A percentile compares a stretch with the other conserved stretches of the same genome.
Evolutionary conservation across 257 asterid species (phyloP).

Genomic region (Capsicum chinense): DNA sequence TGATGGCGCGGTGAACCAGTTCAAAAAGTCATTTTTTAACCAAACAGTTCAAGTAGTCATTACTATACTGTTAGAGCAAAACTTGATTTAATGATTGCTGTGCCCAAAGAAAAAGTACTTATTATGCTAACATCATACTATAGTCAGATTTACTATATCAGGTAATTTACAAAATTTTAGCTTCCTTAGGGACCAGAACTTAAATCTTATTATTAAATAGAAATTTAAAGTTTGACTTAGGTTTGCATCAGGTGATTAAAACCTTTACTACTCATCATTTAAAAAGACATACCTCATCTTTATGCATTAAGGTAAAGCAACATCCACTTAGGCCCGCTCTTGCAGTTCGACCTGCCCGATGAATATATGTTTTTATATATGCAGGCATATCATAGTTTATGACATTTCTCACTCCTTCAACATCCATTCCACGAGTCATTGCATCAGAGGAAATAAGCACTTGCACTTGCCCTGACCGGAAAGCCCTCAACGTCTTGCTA

Average conservation of each 20-base stretch:
- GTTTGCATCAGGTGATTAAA: slow-evolving; percentile 1
- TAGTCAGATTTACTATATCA: not conserved
- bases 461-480: slow-evolving; percentile 68
- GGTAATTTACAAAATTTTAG: not conserved
- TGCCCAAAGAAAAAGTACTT: not conserved
- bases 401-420: slow-evolving; percentile 84
- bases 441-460: slow-evolving; percentile 90
- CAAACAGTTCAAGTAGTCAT: not conserved
- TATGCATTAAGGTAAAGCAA: slow-evolving; percentile 78
- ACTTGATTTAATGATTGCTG: not conserved
- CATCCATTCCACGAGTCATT: slow-evolving; percentile 96
- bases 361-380: slow-evolving; percentile 75
- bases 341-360: slow-evolving; percentile 95
- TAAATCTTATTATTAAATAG: not conserved
- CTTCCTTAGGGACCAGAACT: not conserved
- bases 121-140: not conserved
- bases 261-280: not conserved
- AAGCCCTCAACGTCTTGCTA: slow-evolving; percentile 82
- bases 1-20: slow-evolving; percentile 3
- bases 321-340: slow-evolving; percentile 82
- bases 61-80: not conserved
- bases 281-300: slow-evolving; percentile 60
- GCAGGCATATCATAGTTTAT: slow-evolving; percentile 86
- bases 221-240: not conserved
- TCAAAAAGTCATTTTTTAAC: slow-evolving; percentile 1